Conservation (phyloP, 257 asterid genomes). For the Euphrasia confusa region DNA sequence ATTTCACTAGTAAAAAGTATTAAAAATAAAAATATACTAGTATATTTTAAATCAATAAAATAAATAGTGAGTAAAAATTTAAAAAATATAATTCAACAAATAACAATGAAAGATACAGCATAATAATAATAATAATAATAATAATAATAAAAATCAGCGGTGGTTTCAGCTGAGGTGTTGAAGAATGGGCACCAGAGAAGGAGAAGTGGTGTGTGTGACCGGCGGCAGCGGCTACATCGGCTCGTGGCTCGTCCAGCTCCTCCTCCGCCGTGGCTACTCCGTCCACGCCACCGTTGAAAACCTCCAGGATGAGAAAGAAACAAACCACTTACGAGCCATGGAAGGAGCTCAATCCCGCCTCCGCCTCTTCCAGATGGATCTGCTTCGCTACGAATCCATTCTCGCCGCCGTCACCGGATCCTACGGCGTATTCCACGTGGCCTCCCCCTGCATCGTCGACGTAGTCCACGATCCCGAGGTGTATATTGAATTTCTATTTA, state of each 20-base stretch:
- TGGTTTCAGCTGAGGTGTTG: conserved; percentile 7
- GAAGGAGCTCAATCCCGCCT: conserved; percentile 62
- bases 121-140: too few species aligned
- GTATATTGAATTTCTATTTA: neutral
- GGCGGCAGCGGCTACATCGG: conserved; percentile 31
- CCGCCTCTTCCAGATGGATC: conserved; percentile 56
- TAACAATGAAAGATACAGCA: too few species aligned
- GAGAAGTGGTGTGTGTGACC: conserved; percentile 28
- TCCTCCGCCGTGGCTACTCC: conserved; percentile 78
- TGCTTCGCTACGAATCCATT: conserved; percentile 55
- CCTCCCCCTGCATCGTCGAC: conserved; percentile 55
- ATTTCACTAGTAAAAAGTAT: too few species aligned
- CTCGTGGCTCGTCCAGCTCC: conserved; percentile 61
- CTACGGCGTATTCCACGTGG: conserved; percentile 61
- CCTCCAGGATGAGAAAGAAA: conserved; percentile 65
- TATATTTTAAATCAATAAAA: too few species aligned
- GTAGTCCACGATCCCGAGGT: conserved; percentile 64
- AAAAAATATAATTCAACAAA: too few species aligned
- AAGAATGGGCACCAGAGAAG: conserved; percentile 9
- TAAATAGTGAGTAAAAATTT: too few species aligned
- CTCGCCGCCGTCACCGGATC: conserved; percentile 47
- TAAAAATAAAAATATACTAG: too few species aligned
- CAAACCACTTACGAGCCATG: conserved; percentile 57
- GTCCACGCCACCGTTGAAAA: conserved; percentile 75
- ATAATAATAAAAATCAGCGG: too few species aligned